Conservation (phyloP, 164 flowering plant genomes). For the Vitis rotundifolia region DNA sequence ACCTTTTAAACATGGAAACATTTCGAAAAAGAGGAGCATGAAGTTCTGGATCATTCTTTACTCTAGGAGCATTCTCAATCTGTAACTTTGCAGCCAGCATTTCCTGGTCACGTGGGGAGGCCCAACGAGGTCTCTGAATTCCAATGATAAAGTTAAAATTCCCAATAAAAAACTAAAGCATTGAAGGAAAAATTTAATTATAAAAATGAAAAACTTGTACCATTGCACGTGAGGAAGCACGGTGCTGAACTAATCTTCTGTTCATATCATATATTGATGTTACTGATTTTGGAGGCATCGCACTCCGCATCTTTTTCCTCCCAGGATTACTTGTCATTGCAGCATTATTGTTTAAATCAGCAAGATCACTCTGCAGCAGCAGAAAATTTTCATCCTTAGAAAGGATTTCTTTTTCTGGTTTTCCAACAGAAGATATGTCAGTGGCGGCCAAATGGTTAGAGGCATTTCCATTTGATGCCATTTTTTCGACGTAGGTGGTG, state of each 20-base stretch:
- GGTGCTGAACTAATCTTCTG: slow-evolving; percentile 41
- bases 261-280: slow-evolving; percentile 60
- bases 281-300: slow-evolving; percentile 58
- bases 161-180: background rate
- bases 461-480: slow-evolving; percentile 13
- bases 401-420: too few relatives aligned
- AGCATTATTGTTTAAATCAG: slow-evolving; percentile 21
- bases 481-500: slow-evolving; percentile 8
- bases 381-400: too few relatives aligned
- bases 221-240: slow-evolving; percentile 56
- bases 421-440: too few relatives aligned
- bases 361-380: slow-evolving; percentile 8
- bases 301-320: slow-evolving; percentile 50
- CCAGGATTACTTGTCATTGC: slow-evolving; percentile 9
- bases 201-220: slow-evolving; percentile 26
- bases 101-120: slow-evolving; percentile 48
- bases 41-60: slow-evolving; percentile 38
- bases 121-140: slow-evolving; percentile 51
- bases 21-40: slow-evolving; percentile 57
- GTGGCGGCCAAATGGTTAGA: slow-evolving; percentile 13
- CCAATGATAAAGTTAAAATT: background rate
- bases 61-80: slow-evolving; percentile 46
- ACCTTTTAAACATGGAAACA: slow-evolving; percentile 61
- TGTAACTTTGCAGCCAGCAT: slow-evolving; percentile 42
- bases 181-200: background rate